Base-by-base conservation (phyloP, 345 rosid genomes). In the Syzygium jambos region DNA sequence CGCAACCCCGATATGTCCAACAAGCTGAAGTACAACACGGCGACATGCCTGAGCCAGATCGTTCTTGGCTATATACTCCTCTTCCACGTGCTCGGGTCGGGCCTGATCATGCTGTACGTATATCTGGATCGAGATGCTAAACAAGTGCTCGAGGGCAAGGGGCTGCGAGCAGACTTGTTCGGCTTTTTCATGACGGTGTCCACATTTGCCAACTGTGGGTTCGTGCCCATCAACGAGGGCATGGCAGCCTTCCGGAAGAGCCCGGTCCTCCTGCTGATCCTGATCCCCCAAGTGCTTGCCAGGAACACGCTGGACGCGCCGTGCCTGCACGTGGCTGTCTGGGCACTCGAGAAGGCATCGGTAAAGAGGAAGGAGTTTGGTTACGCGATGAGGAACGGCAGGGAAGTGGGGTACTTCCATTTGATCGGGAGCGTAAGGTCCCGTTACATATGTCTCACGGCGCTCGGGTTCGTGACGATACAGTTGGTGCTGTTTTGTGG, bases 171-270 rank as follows among this genome's bases (percentile, higher is more conserved):
- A 4, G 54, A 59, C 10, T 93, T 93, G 23, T 96, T 95, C 85
- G 91, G 94, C 0, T 12, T 93, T 51, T 95, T 96, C 90, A 91
- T 93, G 25, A 85, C 89, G 0, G 88, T 94, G 14, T 95, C 97
- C 2, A 92, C 95, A 1, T 93, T 95, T 27, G 85, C 94, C 15
- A 94, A 85, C 87, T 92, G 95, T 5, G 98, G 98, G 16, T 96
- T 93, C 52, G 65, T 93, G 5, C 98, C 98, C 0, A 93, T 93
- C 2, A 94, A 95, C 41, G 96, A 96, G 86, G 95, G 95, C 92
- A 95, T 94, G 96, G 51, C 89, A 4, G 91, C 91, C 5, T 96
- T 95, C 14, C 90, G 78, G 51, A 91, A 29, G 41, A 65, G 78
- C 78, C 78, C 78, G 1, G 78, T 41, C 41, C 78, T 65, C 11